These are phyloP conservation scores for Thraustochytrium sp. DNA, from an alignment of 352 stramenopile genomes.

Conservation along the genomic window DNA sequence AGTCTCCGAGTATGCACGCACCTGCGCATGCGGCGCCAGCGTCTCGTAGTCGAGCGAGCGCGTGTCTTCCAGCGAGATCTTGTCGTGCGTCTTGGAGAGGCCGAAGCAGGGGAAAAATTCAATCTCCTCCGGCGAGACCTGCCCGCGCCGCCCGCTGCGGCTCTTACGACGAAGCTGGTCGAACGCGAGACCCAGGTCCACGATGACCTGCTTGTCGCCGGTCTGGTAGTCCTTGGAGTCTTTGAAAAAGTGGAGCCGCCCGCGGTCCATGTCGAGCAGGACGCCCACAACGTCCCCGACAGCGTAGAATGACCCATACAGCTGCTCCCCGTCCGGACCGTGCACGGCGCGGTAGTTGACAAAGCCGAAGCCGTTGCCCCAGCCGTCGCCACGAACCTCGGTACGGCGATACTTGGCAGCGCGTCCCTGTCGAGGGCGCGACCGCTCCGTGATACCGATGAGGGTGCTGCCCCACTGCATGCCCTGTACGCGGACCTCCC, in stretches of 20 bases:
- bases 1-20: not conserved
- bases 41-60: not conserved
- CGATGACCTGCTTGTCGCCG: constrained; percentile 33
- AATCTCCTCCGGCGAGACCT: not conserved
- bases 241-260: constrained; percentile 95
- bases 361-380: constrained; percentile 60
- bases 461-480: constrained; percentile 41
- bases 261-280: constrained; percentile 94
- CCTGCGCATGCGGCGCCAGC: not conserved
- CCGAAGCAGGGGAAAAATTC: constrained; percentile 37
- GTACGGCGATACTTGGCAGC: constrained; percentile 39
- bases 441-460: not conserved
- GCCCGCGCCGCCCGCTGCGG: not conserved
- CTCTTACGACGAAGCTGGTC: not conserved
- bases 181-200: constrained; percentile 26
- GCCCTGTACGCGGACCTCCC: constrained; percentile 49
- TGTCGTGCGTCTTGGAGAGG: not conserved
- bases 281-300: constrained; percentile 97
- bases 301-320: constrained; percentile 74
- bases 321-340: constrained; percentile 57
- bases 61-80: constrained; percentile 2
- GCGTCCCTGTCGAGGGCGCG: too few relatives aligned
- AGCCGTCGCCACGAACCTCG: constrained; percentile 51
- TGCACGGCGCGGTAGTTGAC: constrained; percentile 60
- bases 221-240: constrained; percentile 64